A percentile compares a stretch with the other conserved stretches of the same genome.
Conservation (phyloP, 192 early-diverging fungal species). For the Coemansia sp. region DNA sequence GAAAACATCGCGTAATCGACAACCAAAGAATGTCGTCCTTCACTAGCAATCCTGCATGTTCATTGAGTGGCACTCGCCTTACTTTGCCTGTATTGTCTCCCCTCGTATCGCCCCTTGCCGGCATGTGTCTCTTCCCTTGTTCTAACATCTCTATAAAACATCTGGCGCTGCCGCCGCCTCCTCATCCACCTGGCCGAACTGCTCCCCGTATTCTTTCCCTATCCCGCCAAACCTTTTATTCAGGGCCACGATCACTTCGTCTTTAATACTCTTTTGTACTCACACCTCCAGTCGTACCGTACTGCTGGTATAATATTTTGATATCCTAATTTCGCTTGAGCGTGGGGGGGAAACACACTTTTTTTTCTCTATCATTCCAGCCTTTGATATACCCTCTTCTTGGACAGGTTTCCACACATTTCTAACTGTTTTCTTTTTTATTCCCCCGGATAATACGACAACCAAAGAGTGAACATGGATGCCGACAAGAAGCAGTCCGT, state of each 20-base stretch:
- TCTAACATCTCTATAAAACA: too few relatives aligned
- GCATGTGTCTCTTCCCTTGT: too few relatives aligned
- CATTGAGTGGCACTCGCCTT: conserved; percentile 12
- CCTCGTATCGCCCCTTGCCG: not conserved
- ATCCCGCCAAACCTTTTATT: not conserved
- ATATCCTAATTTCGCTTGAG: conserved; percentile 17
- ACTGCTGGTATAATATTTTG: not conserved
- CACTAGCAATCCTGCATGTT: not conserved
- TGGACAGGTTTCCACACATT: too few relatives aligned
- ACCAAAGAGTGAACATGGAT: not conserved
- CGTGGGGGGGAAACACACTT: not conserved
- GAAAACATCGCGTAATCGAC: not conserved
- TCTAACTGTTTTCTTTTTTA: too few relatives aligned
- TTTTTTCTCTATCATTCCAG: not conserved
- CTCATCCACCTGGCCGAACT: not conserved
- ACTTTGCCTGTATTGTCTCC: not conserved
- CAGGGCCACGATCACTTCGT: not conserved
- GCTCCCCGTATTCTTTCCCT: not conserved
- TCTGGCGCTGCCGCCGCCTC: too few relatives aligned
- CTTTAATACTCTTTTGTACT: not conserved
- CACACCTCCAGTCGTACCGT: not conserved
- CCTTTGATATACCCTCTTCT: not conserved
- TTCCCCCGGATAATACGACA: not conserved
- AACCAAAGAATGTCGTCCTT: not conserved
- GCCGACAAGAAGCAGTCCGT: conserved; percentile 3